Base-by-base conservation (phyloP, 164 flowering plant species). In the Vitis riparia region DNA sequence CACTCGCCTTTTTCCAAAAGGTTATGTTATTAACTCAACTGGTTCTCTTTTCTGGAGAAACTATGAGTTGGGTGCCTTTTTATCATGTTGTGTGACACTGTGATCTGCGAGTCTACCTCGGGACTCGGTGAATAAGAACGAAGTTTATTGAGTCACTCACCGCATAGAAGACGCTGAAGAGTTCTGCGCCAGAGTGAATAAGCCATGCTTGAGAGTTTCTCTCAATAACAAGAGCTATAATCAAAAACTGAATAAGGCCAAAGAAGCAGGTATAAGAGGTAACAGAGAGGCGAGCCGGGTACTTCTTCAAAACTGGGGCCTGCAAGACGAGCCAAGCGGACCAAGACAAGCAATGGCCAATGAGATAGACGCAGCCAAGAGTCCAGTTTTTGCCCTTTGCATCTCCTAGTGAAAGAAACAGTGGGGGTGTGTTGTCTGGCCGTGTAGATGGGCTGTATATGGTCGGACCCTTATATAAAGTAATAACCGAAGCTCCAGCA, bases 341-440 rank as follows among this genome's bases (percentile, higher is more conserved):
- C 99, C 99, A 96, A 0, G 95, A 91, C 59, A 96, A 77, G 76
- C 99, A 96, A 78, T 96, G 99, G 5, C 99, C 98, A 19, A 96
- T 89, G 8, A 93, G 82, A 78, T 69, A 96, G 52, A 96, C 27
- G 80, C 99, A 96, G 7, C 99, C 99, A 65, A 93, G 77, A 8
- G 97, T 91, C 99, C 99, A 96, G 84, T 77, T 93, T 76, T 96
- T 96, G 14, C 87, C 92, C 19, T 71, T 79, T 5, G 91, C 94
- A 44, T 89, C 94, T 44, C 97, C 99, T 2, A 94, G 82, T 15
- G 80, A 65, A 8, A 67, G 62, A 3, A 77, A 49, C 51, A 66
- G 49, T 11, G 71, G 77, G 7, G 71, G 2, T 11, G 77, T 23
- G 47, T n/a, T 5, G 11, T 81, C 81, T 0, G 78, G 80, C 8